Evolutionary conservation across 805 yeast species (phyloP), one percentile per base, ranked within the genome.

Genomic region (Yarrowia sp.): DNA sequence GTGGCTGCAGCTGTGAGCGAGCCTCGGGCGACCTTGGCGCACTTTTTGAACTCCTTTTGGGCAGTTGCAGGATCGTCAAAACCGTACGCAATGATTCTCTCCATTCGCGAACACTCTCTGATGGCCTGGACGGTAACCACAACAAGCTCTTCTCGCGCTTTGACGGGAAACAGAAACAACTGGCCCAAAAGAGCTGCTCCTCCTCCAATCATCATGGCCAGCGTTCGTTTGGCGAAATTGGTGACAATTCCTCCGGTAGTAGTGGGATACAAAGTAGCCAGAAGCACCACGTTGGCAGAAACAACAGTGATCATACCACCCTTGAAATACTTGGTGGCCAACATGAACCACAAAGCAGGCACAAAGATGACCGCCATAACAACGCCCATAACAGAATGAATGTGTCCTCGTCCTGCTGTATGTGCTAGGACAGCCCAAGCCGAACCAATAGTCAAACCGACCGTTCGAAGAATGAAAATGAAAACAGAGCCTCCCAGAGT

Each of bases 151-250:
- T 78, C 82, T 58, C 84, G 72, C 0, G 85, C 84, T 58, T 77
- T 80, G 8, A 78, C 76, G 0, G 85, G 85, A 67, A 81, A 82
- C 46, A 82, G 68, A 0, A 75, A 62, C 8, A 80, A 68, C 66
- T 82, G 85, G 14, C 81, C 81, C 9, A 80, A 41, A 51, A 81
- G 64, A 0, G 85, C 83, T 8, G 79, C 76, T 4, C 76, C 77
- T 24, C 84, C 83, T 62, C 85, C 85, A 67, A 81, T 78, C 2
- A 81, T 76, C 72, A 81, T 80, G 0, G 85, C 82, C 7, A 82
- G 66, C 69, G 83, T 80, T 68, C 85, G 73, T 66, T 81, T 82
- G 2, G 80, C 83, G 70, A 80, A 82, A 68, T 79, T 81, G 9
- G 71, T 72, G 24, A 75, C 66, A 61, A 82, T 81, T 0, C 80